Conservation (phyloP, 306 rosid genomes). For the Cyclanthera cordifolia region DNA sequence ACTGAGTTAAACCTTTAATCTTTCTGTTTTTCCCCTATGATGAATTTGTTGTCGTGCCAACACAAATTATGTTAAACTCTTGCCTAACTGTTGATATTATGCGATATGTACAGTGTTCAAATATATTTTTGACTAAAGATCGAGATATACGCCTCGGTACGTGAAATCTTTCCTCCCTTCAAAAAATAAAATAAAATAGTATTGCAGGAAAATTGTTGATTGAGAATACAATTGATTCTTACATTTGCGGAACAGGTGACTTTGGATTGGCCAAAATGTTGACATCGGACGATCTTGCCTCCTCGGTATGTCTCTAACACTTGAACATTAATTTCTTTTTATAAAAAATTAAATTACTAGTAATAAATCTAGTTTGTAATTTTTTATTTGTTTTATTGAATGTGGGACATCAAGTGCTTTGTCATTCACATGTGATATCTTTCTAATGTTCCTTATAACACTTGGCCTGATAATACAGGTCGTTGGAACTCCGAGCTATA, state of each 20-base stretch:
- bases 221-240: conserved; percentile 20
- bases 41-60: conserved; percentile 13
- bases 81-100: conserved; percentile 23
- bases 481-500: conserved; percentile 97
- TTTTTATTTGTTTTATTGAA: not conserved
- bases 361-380: not conserved
- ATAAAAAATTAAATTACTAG: not conserved
- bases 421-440: conserved; percentile 1
- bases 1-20: not conserved
- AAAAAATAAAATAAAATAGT: conserved; percentile 6
- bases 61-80: conserved; percentile 8
- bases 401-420: not conserved
- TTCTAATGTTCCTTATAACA: not conserved
- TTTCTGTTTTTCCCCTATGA: not conserved
- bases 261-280: conserved; percentile 94
- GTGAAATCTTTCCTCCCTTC: conserved; percentile 22
- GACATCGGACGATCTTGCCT: conserved; percentile 96
- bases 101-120: conserved; percentile 66
- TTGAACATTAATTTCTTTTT: not conserved
- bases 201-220: not conserved
- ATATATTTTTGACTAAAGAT: conserved; percentile 93
- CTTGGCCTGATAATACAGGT: conserved; percentile 37
- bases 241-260: conserved; percentile 58
- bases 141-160: conserved; percentile 88
- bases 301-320: conserved; percentile 53